Base-by-base conservation (phyloP, 73 alveolate genomes). In the Uronychia setigera region DNA sequence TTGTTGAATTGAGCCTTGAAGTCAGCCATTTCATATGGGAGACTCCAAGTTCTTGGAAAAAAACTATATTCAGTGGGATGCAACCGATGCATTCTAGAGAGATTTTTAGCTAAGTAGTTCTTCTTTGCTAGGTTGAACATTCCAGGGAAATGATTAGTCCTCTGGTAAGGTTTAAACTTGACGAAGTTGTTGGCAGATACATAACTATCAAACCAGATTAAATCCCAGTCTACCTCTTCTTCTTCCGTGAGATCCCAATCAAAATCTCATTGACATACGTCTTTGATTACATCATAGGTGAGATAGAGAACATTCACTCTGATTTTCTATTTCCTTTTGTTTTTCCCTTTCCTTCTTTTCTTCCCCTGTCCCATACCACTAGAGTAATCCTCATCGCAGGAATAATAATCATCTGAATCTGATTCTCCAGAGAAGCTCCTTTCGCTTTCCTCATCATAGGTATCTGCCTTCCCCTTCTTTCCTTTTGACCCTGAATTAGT, bases 1-100 rank as follows among this genome's bases (percentile, higher is more conserved):
- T 86, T 76, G n/a, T 78, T 76, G 33, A 81, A 81, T 60, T 81
- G 88, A 27, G 74, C 13, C 85, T 90, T 92, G 77, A 95, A 94
- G 88, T 93, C 98, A 26, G 82, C 82, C 32, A 88, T 80, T 79
- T 95, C 99, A 32, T 92, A 80, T 46, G 99, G 99, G 31, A 96
- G 86, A 19, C 95, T 75, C 98, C 98, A 96, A 46, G 79, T 67
- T 26, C 32, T 5, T 25, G 79, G 79, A 59, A 76, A 76, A 31
- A 76, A 76, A 33, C 81, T 77, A 35, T 87, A 91, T 31, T 88
- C 88, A 67, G 82, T 35, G 29, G 92, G 93, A 77, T 76, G 81
- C 25, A 91, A 19, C 31, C 80, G 85, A 28, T 86, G 83, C 92
- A 91, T 87, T 76, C 87, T 80, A 26, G 59, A 31, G 31, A 91